A percentile compares a stretch with the other conserved stretches of the same genome.
Conservation (phyloP, 768 basidiomycete genomes). For the Auricularia heimuer region DNA sequence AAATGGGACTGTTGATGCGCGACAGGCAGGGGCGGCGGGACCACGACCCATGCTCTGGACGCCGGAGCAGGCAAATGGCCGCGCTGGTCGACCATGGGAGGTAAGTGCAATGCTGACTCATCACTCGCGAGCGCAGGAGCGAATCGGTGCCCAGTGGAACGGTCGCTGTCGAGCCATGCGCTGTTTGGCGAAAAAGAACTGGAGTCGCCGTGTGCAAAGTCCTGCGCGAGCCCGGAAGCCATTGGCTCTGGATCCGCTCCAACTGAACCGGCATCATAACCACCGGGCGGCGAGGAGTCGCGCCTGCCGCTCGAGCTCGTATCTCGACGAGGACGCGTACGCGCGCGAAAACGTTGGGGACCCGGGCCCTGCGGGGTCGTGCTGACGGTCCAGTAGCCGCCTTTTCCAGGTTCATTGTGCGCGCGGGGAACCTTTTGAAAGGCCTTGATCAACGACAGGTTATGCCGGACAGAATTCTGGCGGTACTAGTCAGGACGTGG, state of each 20-base stretch:
- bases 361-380: neutral
- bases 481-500: neutral
- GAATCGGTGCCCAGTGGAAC: neutral
- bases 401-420: slow-evolving; percentile 61
- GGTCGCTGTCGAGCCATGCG: neutral
- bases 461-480: slow-evolving; percentile 44
- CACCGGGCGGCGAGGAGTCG: neutral
- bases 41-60: neutral
- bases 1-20: neutral
- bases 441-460: slow-evolving; percentile 43
- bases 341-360: neutral
- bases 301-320: neutral
- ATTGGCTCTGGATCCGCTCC: neutral
- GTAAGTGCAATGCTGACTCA: neutral
- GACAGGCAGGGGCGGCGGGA: neutral
- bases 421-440: slow-evolving; percentile 48
- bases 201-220: neutral
- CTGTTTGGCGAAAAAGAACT: neutral
- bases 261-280: neutral
- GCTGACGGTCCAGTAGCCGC: slow-evolving; percentile 26
- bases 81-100: neutral
- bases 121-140: neutral
- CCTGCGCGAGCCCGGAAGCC: neutral
- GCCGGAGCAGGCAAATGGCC: neutral
- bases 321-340: neutral